Conservation (phyloP, 345 rosid species). For the Gossypium mustelinum region DNA sequence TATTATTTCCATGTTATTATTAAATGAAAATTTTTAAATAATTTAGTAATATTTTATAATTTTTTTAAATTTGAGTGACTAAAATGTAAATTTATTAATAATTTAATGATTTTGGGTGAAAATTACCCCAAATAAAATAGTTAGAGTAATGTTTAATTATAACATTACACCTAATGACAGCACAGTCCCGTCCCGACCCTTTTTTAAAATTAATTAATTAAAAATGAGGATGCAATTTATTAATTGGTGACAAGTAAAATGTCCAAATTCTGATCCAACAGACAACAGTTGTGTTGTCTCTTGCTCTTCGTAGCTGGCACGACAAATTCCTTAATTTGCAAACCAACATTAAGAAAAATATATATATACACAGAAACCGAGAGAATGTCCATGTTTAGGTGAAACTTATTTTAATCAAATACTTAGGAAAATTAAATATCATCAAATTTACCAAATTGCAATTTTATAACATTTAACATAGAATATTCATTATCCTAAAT, state of each 20-base stretch:
- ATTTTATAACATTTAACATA: neutral
- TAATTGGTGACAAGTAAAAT: constrained; percentile 3
- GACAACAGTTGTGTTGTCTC: neutral
- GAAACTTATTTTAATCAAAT: neutral
- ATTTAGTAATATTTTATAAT: accelerated
- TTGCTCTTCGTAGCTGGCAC: neutral
- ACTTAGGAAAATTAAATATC: neutral
- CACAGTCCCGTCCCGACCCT: too few relatives aligned
- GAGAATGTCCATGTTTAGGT: neutral
- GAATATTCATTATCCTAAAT: accelerated
- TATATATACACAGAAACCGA: too few relatives aligned
- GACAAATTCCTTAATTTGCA: neutral
- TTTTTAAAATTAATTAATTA: too few relatives aligned
- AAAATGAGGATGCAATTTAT: too few relatives aligned
- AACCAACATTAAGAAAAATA: neutral
- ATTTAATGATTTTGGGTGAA: accelerated
- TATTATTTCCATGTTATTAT: too few relatives aligned
- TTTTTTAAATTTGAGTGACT: too few relatives aligned
- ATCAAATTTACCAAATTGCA: neutral
- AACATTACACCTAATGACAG: too few relatives aligned
- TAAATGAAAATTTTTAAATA: too few relatives aligned
- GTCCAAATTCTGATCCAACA: neutral
- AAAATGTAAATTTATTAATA: too few relatives aligned
- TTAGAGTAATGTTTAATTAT: too few relatives aligned
- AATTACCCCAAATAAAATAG: too few relatives aligned